A percentile compares a stretch with the other conserved stretches of the same genome.
Conservation (phyloP, 768 basidiomycete species). For the Scleroderma citrinum region DNA sequence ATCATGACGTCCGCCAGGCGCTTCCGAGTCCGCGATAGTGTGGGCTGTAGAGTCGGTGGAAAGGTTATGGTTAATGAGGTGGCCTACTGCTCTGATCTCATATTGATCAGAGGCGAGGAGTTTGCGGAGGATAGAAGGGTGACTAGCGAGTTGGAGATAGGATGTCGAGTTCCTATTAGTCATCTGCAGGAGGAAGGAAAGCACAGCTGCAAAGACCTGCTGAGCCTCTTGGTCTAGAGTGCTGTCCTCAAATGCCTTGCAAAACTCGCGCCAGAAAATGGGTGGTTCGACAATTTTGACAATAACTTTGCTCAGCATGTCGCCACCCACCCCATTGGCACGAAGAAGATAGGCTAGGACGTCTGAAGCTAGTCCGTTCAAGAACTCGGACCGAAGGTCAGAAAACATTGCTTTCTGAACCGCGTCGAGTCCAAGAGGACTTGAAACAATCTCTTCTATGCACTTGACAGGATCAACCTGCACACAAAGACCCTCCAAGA, state of each 20-base stretch:
- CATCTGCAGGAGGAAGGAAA: constrained; percentile 42
- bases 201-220: constrained; percentile 40
- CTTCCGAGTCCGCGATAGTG: constrained; percentile 12
- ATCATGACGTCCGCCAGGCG: constrained; percentile 63
- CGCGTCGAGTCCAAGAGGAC: constrained; percentile 30
- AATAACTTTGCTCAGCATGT: constrained; percentile 36
- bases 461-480: constrained; percentile 35
- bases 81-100: constrained; percentile 26
- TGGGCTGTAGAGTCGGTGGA: constrained; percentile 20
- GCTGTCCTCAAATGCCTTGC: constrained; percentile 29
- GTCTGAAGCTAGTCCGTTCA: constrained; percentile 36
- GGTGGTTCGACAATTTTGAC: constrained; percentile 42
- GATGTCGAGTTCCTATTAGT: constrained; percentile 27
- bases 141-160: constrained; percentile 36
- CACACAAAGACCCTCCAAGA: constrained; percentile 41
- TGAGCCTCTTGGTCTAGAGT: constrained; percentile 31
- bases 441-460: constrained; percentile 32
- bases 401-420: constrained; percentile 38
- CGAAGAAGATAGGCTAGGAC: constrained; percentile 37
- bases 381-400: constrained; percentile 32
- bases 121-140: constrained; percentile 21
- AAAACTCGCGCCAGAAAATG: constrained; percentile 43
- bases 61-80: constrained; percentile 37
- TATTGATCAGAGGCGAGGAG: constrained; percentile 21
- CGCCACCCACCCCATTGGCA: constrained; percentile 37